Conservation (phyloP, 2,329 filamentous ascomycete genomes). For the Sarocladium oryzae region DNA sequence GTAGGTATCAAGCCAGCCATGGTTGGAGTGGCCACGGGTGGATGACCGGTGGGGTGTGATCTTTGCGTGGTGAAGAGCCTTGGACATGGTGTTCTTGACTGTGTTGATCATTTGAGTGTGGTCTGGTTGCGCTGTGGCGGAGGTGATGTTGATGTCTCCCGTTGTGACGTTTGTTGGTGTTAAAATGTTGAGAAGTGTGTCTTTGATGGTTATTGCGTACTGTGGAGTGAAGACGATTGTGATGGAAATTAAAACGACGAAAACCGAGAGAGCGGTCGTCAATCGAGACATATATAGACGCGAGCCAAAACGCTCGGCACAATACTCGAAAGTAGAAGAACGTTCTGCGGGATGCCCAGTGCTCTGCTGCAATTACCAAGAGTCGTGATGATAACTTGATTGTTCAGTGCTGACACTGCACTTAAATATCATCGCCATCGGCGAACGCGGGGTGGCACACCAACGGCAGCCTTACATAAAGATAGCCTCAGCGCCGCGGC, state of each 20-base stretch:
- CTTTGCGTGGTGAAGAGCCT: slow-evolving; percentile 59
- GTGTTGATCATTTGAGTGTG: slow-evolving; percentile 28
- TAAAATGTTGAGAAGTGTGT: slow-evolving; percentile 9
- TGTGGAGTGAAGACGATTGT: slow-evolving; percentile 23
- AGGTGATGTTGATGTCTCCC: slow-evolving; percentile 12
- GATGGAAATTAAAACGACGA: slow-evolving; percentile 32
- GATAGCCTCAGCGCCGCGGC: slow-evolving; percentile 6
- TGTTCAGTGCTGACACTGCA: slow-evolving; percentile 6
- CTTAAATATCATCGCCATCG: slow-evolving; percentile 1
- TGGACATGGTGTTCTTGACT: slow-evolving; percentile 46
- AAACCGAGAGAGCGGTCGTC: slow-evolving; percentile 25
- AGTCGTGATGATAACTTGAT: neutral
- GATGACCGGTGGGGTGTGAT: slow-evolving; percentile 69
- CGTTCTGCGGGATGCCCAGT: slow-evolving; percentile 13
- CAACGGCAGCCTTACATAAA: slow-evolving; percentile 10
- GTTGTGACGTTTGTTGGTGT: slow-evolving; percentile 10
- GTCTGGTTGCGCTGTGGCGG: slow-evolving; percentile 8
- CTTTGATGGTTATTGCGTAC: slow-evolving; percentile 17
- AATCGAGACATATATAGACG: slow-evolving; percentile 33
- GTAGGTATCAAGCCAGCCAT: slow-evolving; percentile 83
- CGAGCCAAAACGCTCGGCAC: neutral
- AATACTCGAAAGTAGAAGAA: slow-evolving; percentile 20
- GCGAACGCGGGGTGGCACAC: slow-evolving; percentile 8
- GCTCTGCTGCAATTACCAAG: neutral
- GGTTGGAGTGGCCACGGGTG: slow-evolving; percentile 68